Base-by-base conservation (phyloP, 2,329 filamentous ascomycete species). In the Beauveria australis region DNA sequence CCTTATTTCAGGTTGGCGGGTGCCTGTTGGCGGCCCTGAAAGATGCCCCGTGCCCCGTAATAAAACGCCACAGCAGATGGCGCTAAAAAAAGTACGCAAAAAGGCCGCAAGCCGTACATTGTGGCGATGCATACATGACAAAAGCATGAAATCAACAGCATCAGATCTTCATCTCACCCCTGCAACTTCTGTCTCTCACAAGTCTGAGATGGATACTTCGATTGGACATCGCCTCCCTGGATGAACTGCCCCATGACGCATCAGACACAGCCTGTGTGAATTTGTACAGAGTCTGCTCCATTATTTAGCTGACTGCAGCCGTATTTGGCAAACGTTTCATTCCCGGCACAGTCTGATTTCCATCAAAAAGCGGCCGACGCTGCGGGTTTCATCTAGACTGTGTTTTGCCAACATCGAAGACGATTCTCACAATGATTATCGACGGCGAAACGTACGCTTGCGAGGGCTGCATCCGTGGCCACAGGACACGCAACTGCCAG, bases 381-480 rank as follows among this genome's bases (percentile, higher is more conserved):
- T n/a, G 14, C 33, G 14, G 16, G 12, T 26, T 48, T 18, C 6
- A 48, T 6, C 16, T 28, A 18, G 12, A 8, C 22, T 16, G 24
- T 10, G 12, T 22, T 28, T 9, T 7, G 12, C 28, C 14, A 1
- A 28, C 12, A 10, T 19, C 44, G 3, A 28, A 10, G 33, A 54
- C 7, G 1, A 10, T 3, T 22, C 16, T 46, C 26, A 18, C 28
- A 12, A 61, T 61, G 59, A 61, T 61, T 26, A 57, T 61, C 19
- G 59, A 61, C 26, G 59, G 59, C 33, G 59, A 61, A 24, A 56
- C 59, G 26, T 61, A 57, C 30, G 53, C 59, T 1, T 61, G 59
- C 59, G 59, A 56, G 30, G 40, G 53, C 53, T 61, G 59, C 59
- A 47, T 61, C 19, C 59, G 59, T 19, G 59, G 59, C 19, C 59